These are phyloP conservation scores for Gentiana dahurica DNA, from an alignment of 257 asterid genomes.

Conservation along the genomic window DNA sequence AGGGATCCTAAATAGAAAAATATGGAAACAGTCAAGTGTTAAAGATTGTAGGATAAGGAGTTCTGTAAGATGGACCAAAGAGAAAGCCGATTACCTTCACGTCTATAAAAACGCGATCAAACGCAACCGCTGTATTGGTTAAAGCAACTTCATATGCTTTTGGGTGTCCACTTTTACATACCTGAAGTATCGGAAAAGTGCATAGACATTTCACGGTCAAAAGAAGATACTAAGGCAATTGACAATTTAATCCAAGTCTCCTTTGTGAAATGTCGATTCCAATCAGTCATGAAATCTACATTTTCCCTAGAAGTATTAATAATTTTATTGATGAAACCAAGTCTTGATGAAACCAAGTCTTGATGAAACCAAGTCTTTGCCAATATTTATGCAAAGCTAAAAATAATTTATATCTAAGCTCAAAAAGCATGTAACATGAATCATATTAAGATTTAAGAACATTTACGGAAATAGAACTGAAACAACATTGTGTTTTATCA, in stretches of 20 bases:
- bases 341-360: too few relatives aligned
- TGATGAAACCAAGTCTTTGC: not conserved
- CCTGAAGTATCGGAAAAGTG: constrained; percentile 25
- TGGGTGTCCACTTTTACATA: constrained; percentile 58
- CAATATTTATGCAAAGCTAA: too few relatives aligned
- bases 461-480: not conserved
- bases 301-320: not conserved
- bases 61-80: constrained; percentile 1
- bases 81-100: constrained; percentile 48
- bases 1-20: constrained; percentile 40
- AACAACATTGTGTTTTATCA: not conserved
- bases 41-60: not conserved
- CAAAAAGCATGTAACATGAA: not conserved
- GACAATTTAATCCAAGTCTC: not conserved
- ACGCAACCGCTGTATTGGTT: constrained; percentile 65
- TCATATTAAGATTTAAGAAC: not conserved
- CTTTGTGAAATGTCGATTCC: not conserved
- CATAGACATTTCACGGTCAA: not conserved
- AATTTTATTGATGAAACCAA: not conserved
- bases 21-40: constrained; percentile 17
- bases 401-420: not conserved
- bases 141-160: constrained; percentile 57
- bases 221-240: not conserved
- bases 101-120: constrained; percentile 70
- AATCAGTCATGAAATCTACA: too few relatives aligned